phyloP scores from a whole-genome alignment of 2,329 filamentous ascomycete genomes.

The Plectosphaerella plurivora region DNA sequence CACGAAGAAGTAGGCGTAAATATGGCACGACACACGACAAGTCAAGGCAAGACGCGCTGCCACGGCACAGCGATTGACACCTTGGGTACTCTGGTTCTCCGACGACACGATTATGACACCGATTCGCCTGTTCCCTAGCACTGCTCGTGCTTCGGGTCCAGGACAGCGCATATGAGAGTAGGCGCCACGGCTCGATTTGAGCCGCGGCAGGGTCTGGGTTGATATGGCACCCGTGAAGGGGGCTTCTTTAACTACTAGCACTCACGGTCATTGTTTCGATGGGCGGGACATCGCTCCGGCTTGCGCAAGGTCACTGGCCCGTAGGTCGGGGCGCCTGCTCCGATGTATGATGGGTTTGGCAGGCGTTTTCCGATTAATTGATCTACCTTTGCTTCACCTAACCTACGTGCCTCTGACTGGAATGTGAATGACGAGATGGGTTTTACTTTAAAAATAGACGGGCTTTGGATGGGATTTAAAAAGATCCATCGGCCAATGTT shows the following conservation, averaged over 20 bases:
- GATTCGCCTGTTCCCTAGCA: neutral
- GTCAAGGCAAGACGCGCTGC: neutral
- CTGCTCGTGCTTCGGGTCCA: too few relatives aligned
- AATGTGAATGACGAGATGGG: too few relatives aligned
- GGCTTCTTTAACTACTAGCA: neutral
- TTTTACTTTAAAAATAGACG: too few relatives aligned
- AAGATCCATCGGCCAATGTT: too few relatives aligned
- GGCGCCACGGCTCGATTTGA: too few relatives aligned
- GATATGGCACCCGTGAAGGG: neutral
- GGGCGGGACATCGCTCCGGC: conserved; percentile 12
- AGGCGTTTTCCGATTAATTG: conserved; percentile 43
- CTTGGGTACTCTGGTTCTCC: conserved; percentile 13
- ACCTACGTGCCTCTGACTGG: neutral
- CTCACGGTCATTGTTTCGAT: conserved; percentile 21
- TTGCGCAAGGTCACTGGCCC: too few relatives aligned
- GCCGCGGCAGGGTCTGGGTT: neutral
- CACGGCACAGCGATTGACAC: conserved; percentile 13
- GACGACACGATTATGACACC: conserved; percentile 13
- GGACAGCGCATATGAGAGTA: too few relatives aligned
- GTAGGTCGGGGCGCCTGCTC: conserved; percentile 6
- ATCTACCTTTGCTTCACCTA: conserved; percentile 11
- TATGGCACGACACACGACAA: neutral
- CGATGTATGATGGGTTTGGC: conserved; percentile 41
- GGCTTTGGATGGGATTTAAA: too few relatives aligned
- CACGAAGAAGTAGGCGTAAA: conserved; percentile 30